Evolutionary conservation across 179 eudicot species (phyloP).

Genomic region (Heliamphora pulchella): DNA sequence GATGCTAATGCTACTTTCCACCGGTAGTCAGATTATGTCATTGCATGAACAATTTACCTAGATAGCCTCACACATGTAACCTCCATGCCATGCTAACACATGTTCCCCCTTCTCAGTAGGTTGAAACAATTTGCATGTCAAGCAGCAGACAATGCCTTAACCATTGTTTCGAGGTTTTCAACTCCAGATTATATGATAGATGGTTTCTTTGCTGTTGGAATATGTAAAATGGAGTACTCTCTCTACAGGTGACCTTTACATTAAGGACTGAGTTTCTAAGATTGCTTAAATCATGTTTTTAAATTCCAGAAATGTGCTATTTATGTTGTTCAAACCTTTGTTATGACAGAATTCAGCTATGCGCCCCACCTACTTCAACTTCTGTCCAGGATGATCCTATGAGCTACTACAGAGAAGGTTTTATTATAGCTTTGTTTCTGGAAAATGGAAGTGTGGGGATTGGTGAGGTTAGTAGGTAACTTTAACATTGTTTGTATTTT

Average conservation of each 20-base stretch:
- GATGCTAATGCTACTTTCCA: conserved; percentile 71
- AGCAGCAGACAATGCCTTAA: conserved; percentile 57
- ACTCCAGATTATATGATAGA: conserved; percentile 25
- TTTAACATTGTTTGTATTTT: not conserved
- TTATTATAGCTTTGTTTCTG: conserved; percentile 56
- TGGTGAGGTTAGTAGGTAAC: conserved; percentile 67
- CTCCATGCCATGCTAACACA: conserved; percentile 12
- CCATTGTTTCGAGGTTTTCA: conserved; percentile 42
- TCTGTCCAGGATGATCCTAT: conserved; percentile 25
- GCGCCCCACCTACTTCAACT: conserved; percentile 75
- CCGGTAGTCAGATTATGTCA: conserved; percentile 38
- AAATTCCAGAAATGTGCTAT: not conserved
- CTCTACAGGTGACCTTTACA: conserved; percentile 50
- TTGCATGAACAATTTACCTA: not conserved
- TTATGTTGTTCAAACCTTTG: conserved; percentile 3
- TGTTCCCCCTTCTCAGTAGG: conserved; percentile 34
- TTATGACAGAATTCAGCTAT: conserved; percentile 57
- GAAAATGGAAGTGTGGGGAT: conserved; percentile 82
- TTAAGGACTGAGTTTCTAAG: not conserved
- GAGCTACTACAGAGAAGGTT: conserved; percentile 64
- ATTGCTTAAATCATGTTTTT: not conserved
- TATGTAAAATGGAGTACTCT: conserved; percentile 54
- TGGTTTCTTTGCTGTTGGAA: conserved; percentile 29
- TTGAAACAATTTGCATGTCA: conserved; percentile 54
- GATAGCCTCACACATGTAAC: conserved; percentile 14